Base-by-base conservation (phyloP, 2,329 filamentous ascomycete species). In the Penicillium aurantiogriseum region DNA sequence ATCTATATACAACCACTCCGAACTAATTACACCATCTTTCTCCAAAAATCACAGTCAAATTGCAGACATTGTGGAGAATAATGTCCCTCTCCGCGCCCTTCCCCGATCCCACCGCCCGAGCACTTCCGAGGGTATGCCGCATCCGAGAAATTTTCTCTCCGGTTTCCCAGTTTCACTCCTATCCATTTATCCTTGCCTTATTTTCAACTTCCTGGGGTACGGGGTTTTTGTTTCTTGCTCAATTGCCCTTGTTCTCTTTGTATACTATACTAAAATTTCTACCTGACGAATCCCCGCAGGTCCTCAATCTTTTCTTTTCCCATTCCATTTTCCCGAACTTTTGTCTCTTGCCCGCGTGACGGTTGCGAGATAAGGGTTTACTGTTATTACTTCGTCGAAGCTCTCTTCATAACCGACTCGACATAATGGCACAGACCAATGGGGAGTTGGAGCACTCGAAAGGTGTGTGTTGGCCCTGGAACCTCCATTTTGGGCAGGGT, bases 61-160 rank as follows among this genome's bases (percentile, higher is more conserved):
- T 47, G 23, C 0, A 48, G 31, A 51, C n/a, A 40, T 23, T 53
- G 54, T 63, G 58, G 63, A 62, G 65, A 58, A 62, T 40, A 52
- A 53, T 39, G 43, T 52, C 47, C 51, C 63, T 63, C 62, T 63
- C 58, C 62, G 64, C 59, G 57, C 56, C 11, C 49, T 69, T 59
- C 61, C 57, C 60, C 62, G 65, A 64, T 63, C 63, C 66, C 67
- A 69, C 66, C 67, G 66, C 71, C 72, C 72, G 73, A 74, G 68
- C 69, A 64, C 67, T 72, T 71, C 73, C 73, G 74, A 72, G 63
- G 66, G 69, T 71, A 71, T 71, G 69, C 74, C 73, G 73, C 66
- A 68, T 69, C 72, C 69, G 70, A 71, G 71, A 76, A 76, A 76
- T 75, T 76, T 76, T 76, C 72, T 73, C 65, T 61, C 63, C 61